A percentile compares a stretch with the other conserved stretches of the same genome.
Conservation (phyloP, 2,329 filamentous ascomycete genomes). For the Chaetomiaceae sp. region DNA sequence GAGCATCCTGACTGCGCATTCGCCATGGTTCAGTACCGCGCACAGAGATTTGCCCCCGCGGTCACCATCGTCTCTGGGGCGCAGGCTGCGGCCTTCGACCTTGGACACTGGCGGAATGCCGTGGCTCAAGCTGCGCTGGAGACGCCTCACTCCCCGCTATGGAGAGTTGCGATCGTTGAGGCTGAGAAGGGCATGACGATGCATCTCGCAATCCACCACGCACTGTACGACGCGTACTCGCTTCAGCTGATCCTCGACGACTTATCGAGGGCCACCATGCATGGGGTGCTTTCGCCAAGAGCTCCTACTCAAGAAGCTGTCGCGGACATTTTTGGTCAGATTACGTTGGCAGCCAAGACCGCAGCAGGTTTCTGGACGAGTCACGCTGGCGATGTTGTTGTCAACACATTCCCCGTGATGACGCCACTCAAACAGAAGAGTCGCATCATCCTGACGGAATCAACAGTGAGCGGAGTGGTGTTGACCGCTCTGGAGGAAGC, state of each 20-base stretch:
- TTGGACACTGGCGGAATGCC: conserved; percentile 37
- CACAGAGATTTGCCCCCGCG: conserved; percentile 19
- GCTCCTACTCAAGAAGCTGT: conserved; percentile 33
- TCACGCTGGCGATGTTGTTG: conserved; percentile 47
- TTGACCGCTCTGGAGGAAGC: conserved; percentile 48
- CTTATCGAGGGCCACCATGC: conserved; percentile 42
- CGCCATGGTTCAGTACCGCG: conserved; percentile 64
- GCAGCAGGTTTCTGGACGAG: conserved; percentile 60
- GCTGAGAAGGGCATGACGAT: conserved; percentile 28
- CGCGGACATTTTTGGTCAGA: conserved; percentile 39
- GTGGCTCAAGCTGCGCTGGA: conserved; percentile 34
- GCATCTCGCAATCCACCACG: conserved; percentile 64
- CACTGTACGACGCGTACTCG: conserved; percentile 79
- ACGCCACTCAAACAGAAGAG: conserved; percentile 53
- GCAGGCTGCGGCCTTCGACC: conserved; percentile 26
- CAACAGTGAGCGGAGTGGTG: conserved; percentile 36
- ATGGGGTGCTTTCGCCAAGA: conserved; percentile 1
- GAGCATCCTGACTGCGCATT: conserved; percentile 60
- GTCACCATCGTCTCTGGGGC: conserved; percentile 6
- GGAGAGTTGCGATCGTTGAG: conserved; percentile 53
- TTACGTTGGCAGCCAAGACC: conserved; percentile 27
- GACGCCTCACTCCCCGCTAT: conserved; percentile 54
- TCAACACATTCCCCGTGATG: conserved; percentile 73
- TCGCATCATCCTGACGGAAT: conserved; percentile 33
- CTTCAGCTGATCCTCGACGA: conserved; percentile 61